Base-by-base conservation (phyloP, 495 filamentous ascomycete genomes). In the Astrothelium macrocarpum region DNA sequence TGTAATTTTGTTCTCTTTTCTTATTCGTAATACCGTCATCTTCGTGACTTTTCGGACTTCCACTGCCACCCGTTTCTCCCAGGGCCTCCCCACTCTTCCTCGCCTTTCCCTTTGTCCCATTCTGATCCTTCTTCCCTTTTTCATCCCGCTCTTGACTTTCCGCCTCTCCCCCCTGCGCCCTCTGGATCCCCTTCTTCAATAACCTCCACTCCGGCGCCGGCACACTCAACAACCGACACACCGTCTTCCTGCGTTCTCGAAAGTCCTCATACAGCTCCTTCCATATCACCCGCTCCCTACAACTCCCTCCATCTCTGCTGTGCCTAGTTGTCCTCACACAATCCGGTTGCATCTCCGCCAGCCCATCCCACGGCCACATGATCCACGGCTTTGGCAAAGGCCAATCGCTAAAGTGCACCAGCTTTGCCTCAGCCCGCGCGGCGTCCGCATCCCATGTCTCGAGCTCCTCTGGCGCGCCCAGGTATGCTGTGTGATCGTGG, bases 331-430 rank as follows among this genome's bases (percentile, higher is more conserved):
- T 71, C 39, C 80, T 78, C 60, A 82, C 80, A 46, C 84, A 87
- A 63, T 77, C 78, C 0, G 87, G 85, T 69, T 89, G 82, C 65
- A 82, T 79, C 31, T 82, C 77, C 2, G 77, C 73, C 26, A 87
- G 69, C 62, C 80, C 67, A 16, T 79, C 72, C 36, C 82, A 78
- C 25, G 83, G 76, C 79, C 81, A 85, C 73, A 81, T 79, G 23
- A 89, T 73, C 88, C 88, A 91, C 0, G 89, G 89, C 72, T 93
- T 93, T 2, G 89, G 88, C 46, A 90, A 66, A 2, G 90, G 90
- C 84, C 85, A 89, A 69, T 94, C 90, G 2, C 82, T 86, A 69
- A 95, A 93, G 74, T 91, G 90, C 0, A 94, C 80, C 16, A 90
- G 80, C 67, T 87, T 91, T 11, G 87, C 87, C 70, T 91, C 85